phyloP scores from a whole-genome alignment of 768 basidiomycete species.

The Sutorius australiensis region DNA sequence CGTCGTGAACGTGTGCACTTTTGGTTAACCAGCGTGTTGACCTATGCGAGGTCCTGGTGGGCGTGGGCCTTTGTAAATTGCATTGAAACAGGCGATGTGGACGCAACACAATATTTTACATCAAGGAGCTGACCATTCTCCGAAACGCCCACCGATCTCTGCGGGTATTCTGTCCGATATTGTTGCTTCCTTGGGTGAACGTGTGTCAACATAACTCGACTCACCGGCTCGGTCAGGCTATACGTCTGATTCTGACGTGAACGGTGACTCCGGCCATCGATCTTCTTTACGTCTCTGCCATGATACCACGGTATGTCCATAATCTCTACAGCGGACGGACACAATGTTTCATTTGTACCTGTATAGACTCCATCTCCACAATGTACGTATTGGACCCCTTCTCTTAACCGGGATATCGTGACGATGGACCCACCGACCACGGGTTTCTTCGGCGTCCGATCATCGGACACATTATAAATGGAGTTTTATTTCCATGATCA shows the following conservation, averaged over 20 bases:
- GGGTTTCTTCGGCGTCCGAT: slow-evolving; percentile 15
- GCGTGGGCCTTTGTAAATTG: neutral
- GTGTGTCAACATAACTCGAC: neutral
- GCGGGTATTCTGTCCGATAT: slow-evolving; percentile 1
- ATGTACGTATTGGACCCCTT: slow-evolving; percentile 15
- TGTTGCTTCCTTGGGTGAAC: neutral
- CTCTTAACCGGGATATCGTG: slow-evolving; percentile 11
- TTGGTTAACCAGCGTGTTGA: neutral
- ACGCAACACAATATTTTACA: slow-evolving; percentile 3
- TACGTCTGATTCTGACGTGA: neutral
- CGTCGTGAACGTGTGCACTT: neutral
- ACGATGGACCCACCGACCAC: slow-evolving; percentile 7
- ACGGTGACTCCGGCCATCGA: slow-evolving; percentile 6
- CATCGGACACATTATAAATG: slow-evolving; percentile 15
- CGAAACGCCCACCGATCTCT: slow-evolving; percentile 5
- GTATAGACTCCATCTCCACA: slow-evolving; percentile 15
- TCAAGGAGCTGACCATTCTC: neutral
- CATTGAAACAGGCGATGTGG: neutral
- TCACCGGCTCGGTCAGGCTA: neutral
- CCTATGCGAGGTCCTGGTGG: neutral
- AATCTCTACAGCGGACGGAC: slow-evolving; percentile 1
- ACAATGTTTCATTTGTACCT: slow-evolving; percentile 8
- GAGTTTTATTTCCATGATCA: slow-evolving; percentile 13
- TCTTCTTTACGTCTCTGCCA: slow-evolving; percentile 13
- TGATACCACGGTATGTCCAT: slow-evolving; percentile 8